Evolutionary conservation across 345 rosid genomes (phyloP), one percentile per base, ranked within the genome.

Genomic region (Camelina neglecta): DNA sequence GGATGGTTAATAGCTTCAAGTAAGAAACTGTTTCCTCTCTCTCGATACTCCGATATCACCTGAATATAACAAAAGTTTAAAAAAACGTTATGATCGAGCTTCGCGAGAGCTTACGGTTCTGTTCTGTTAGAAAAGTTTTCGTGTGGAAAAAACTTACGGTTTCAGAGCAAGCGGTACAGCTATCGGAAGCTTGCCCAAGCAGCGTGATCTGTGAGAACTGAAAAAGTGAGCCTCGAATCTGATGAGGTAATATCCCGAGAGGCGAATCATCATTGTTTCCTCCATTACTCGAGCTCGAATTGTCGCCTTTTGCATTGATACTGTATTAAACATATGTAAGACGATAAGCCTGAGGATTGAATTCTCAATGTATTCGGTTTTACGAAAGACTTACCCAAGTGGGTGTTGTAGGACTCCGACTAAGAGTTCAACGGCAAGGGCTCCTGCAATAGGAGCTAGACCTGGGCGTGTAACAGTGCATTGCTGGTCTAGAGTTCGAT

Each of bases 401-500:
- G 96, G 99, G 65, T 95, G 97, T 83, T 95, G 98, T 73, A 90
- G 81, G 69, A 95, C 79, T 67, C 88, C 86, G 12, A 90, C 89
- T 65, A 92, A 85, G 74, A 95, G 94, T 77, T 95, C 98, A 75
- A 86, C 97, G 0, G 97, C 94, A 23, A 95, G 86, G 61, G 96
- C 88, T 6, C 98, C 91, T 80, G 99, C 97, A 58, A 90, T 95
- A 36, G 99, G 96, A 65, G 99, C 98, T 67, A 89, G 81, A 44
- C 97, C 99, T 3, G 99, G 99, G 42, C 97, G 93, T 61, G 97
- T 92, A 80, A 95, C 99, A 33, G 99, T 92, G 80, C 99, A 95
- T 76, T 95, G 98, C 77, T 92, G 99, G 85, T 95, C 97, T 75
- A 95, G 85, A 58, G 93, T 92, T 70, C 93, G 94, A 76, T 92